phyloP scores from a whole-genome alignment of 2,329 filamentous ascomycete genomes.

The Trichoderma sp. region DNA sequence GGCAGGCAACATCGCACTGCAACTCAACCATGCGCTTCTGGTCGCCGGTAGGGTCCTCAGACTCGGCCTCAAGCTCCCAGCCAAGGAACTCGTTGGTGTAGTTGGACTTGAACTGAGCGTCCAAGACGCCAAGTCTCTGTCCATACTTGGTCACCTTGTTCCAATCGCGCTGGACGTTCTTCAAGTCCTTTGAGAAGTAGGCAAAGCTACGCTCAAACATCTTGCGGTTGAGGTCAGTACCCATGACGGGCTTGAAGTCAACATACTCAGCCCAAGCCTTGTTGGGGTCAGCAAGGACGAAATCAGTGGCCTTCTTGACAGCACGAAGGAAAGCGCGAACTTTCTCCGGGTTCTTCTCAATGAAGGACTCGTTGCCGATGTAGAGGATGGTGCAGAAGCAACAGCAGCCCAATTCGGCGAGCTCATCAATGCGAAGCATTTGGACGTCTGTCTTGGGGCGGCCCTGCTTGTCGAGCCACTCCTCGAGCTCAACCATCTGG shows the following conservation, averaged over 20 bases:
- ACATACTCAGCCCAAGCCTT: conserved; percentile 67
- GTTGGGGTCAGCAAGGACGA: conserved; percentile 62
- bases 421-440: conserved; percentile 79
- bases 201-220: conserved; percentile 78
- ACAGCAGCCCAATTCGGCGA: conserved; percentile 77
- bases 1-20: conserved; percentile 63
- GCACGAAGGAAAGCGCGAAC: conserved; percentile 67
- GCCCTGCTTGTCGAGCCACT: conserved; percentile 65
- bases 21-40: conserved; percentile 72
- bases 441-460: conserved; percentile 67
- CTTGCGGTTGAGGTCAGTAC: conserved; percentile 66
- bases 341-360: conserved; percentile 63
- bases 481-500: conserved; percentile 78
- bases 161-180: conserved; percentile 76
- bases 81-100: conserved; percentile 70
- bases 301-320: conserved; percentile 72
- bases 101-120: conserved; percentile 64
- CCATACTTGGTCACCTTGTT: conserved; percentile 74
- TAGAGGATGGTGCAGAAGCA: conserved; percentile 82
- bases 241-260: conserved; percentile 71
- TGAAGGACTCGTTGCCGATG: conserved; percentile 72
- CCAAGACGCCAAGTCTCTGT: conserved; percentile 67
- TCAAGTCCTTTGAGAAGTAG: conserved; percentile 71
- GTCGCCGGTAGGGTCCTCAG: conserved; percentile 65
- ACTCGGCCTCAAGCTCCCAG: conserved; percentile 65